Evolutionary conservation across 495 filamentous ascomycete genomes (phyloP), one percentile per base, ranked within the genome.

Genomic region (Penicillium salamii): DNA sequence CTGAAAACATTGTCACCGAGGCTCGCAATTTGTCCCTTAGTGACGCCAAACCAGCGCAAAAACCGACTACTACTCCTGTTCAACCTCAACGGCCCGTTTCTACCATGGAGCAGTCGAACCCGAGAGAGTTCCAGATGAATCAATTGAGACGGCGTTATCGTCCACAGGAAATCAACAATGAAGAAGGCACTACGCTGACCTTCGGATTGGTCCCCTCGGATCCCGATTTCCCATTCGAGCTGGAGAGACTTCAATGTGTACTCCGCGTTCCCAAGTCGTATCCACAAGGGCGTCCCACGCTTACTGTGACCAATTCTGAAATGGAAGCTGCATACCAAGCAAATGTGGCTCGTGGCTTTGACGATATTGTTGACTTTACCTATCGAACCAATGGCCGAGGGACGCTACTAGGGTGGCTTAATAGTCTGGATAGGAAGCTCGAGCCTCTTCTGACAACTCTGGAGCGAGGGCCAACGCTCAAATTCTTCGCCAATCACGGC

Each of bases 161-260:
- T 36, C 84, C 87, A 23, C 71, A 74, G 15, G 81, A 89, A 57
- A 71, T 67, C 13, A 69, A 66, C 8, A 66, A 78, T 45, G 64
- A 76, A 28, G 70, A 76, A 42, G 80, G 77, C 11, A 81, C 76
- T 6, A 75, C 76, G 12, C 65, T 91, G 17, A 63, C 69, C 0
- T 88, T 95, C 63, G 74, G 71, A 17, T 54, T 96, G 46, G 67
- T 64, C 12, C 91, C 91, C 5, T 91, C 89, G n/a, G 91, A 95
- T 59, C 89, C 89, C 0, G 89, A 95, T 59, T 92, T 92, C 52
- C 85, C 89, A 5, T 95, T 88, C 51, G 87, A 91, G 17, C 69
- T 95, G 51, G 78, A 84, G 9, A 73, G 74, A 17, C 69, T 95
- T n/a, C 73, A 87, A 47, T 91, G 89, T 59, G 71, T 80, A 2